Percentiles rank a stretch among this genome's conserved stretches.
These are phyloP conservation scores for Solanum peruvianum DNA, from an alignment of 257 asterid genomes.

Conservation along the genomic window DNA sequence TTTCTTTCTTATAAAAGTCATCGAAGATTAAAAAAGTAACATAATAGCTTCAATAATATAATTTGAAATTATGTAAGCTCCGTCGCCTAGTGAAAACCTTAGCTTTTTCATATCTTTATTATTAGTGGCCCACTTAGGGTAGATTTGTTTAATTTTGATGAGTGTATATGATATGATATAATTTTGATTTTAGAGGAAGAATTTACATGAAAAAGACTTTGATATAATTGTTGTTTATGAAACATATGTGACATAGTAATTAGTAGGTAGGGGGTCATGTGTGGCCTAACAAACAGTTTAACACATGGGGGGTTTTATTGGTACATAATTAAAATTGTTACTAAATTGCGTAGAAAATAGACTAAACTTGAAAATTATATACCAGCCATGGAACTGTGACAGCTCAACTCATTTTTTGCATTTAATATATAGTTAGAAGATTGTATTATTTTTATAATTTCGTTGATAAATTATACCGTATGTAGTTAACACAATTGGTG, in stretches of 20 bases:
- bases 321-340: neutral
- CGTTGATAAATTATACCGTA: neutral
- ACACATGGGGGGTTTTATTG: neutral
- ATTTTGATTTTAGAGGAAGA: neutral
- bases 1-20: neutral
- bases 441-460: neutral
- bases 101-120: neutral
- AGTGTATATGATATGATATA: neutral
- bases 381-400: neutral
- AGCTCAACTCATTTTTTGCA: neutral
- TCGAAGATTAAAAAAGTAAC: neutral
- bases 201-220: neutral
- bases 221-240: neutral
- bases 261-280: conserved; percentile 5
- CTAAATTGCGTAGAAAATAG: conserved; percentile 1
- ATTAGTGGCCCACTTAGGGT: neutral
- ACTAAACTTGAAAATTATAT: neutral
- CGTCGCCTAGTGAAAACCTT: neutral
- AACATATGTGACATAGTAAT: neutral
- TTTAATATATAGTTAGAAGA: neutral
- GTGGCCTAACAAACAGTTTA: conserved; percentile 1
- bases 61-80: neutral
- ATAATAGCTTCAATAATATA: neutral
- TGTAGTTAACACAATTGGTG: neutral
- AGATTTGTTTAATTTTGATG: neutral